A percentile compares a stretch with the other conserved stretches of the same genome.
Conservation (phyloP, 1,139 yeast genomes). For the Blastobotrys elegans region DNA sequence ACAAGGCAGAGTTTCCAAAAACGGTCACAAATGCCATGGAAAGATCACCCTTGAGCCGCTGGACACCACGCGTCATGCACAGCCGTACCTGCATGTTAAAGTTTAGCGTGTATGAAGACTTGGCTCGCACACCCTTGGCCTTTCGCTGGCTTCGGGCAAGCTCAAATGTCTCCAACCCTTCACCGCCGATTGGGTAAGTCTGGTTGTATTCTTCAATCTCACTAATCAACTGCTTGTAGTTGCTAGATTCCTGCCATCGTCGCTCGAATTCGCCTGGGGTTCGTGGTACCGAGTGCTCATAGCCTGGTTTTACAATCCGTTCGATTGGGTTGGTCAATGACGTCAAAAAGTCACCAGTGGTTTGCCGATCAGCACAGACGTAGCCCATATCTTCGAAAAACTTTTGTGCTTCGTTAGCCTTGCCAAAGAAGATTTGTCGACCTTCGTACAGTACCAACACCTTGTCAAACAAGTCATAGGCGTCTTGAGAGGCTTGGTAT, state of each 20-base stretch:
- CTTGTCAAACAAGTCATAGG: constrained; percentile 69
- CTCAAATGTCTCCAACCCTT: constrained; percentile 34
- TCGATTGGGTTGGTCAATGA: constrained; percentile 72
- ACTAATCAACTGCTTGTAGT: constrained; percentile 37
- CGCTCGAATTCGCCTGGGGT: constrained; percentile 64
- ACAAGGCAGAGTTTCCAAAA: constrained; percentile 65
- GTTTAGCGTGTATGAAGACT: constrained; percentile 63
- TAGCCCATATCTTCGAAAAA: constrained; percentile 67
- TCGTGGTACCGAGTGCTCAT: constrained; percentile 58
- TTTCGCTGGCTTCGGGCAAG: constrained; percentile 51
- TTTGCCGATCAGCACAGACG: constrained; percentile 67
- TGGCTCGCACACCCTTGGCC: constrained; percentile 47
- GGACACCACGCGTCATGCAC: constrained; percentile 55
- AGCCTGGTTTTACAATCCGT: constrained; percentile 51
- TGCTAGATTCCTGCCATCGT: constrained; percentile 59
- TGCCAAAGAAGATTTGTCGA: constrained; percentile 71
- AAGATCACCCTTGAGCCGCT: constrained; percentile 62
- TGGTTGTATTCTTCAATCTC: constrained; percentile 41
- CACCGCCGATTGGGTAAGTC: constrained; percentile 26
- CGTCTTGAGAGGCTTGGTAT: constrained; percentile 78
- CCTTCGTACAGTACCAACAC: constrained; percentile 73
- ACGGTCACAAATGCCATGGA: constrained; percentile 57
- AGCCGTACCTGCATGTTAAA: constrained; percentile 60
- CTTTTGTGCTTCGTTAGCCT: constrained; percentile 50
- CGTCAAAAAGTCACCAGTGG: constrained; percentile 79